These are phyloP conservation scores for Boletus eberwhitei DNA, from an alignment of 768 basidiomycete species.

Conservation along the genomic window DNA sequence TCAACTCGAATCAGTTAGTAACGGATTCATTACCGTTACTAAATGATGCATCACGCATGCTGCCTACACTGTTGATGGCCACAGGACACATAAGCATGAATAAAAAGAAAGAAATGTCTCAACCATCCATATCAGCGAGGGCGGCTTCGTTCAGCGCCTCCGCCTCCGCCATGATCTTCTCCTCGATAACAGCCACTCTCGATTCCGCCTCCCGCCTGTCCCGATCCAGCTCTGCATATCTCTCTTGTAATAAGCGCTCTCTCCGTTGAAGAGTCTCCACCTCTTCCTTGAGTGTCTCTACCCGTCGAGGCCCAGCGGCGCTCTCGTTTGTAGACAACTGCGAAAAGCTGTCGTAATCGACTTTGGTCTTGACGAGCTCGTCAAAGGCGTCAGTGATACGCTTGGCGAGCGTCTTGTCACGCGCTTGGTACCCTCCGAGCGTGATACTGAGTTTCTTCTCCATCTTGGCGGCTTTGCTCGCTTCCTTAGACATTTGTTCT, in stretches of 20 bases:
- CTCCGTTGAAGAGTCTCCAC: slow-evolving; percentile 75
- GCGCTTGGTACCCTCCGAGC: slow-evolving; percentile 88
- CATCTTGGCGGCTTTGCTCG: slow-evolving; percentile 72
- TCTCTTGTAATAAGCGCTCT: slow-evolving; percentile 74
- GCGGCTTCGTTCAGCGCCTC: slow-evolving; percentile 78
- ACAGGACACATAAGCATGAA: slow-evolving; percentile 4
- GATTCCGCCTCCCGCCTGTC: slow-evolving; percentile 61
- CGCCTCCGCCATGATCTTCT: slow-evolving; percentile 81
- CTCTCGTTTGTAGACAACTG: slow-evolving; percentile 70
- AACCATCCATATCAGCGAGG: slow-evolving; percentile 58
- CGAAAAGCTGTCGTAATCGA: slow-evolving; percentile 79
- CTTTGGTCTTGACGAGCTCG: slow-evolving; percentile 59
- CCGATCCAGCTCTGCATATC: slow-evolving; percentile 78
- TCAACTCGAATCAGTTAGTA: background rate
- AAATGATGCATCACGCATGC: background rate
- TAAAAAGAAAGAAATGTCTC: slow-evolving; percentile 5
- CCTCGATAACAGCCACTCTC: slow-evolving; percentile 67
- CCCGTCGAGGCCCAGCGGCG: slow-evolving; percentile 71
- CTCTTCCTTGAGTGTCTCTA: slow-evolving; percentile 81
- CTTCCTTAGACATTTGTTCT: slow-evolving; percentile 75
- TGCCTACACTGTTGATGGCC: background rate
- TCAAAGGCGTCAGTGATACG: slow-evolving; percentile 66
- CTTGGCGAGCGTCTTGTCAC: slow-evolving; percentile 62
- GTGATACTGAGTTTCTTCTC: slow-evolving; percentile 89
- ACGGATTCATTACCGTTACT: background rate